phyloP scores from a whole-genome alignment of 2,329 filamentous ascomycete species.

The Aspergillus neoniger region DNA sequence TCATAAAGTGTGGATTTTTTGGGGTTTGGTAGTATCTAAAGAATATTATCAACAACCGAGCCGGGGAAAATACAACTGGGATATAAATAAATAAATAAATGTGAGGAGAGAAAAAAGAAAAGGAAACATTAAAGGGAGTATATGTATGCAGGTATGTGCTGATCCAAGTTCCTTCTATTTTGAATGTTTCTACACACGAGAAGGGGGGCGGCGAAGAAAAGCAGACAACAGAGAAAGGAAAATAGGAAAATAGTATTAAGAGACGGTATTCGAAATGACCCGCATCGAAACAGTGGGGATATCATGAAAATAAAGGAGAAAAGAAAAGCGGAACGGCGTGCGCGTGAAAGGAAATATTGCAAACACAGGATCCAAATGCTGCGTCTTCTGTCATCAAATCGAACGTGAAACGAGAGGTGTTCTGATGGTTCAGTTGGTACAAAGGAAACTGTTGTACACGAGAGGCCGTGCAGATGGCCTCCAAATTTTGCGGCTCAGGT shows the following conservation, averaged over 20 bases:
- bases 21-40: not conserved
- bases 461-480: constrained; percentile 13
- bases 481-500: not conserved
- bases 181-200: constrained; percentile 19
- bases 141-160: constrained; percentile 12
- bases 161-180: constrained; percentile 21
- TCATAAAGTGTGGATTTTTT: not conserved
- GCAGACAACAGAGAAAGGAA: constrained; percentile 16
- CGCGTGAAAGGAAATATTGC: constrained; percentile 22
- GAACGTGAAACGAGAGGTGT: constrained; percentile 37
- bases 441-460: constrained; percentile 38
- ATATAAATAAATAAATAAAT: not conserved
- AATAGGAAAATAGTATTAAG: constrained; percentile 32
- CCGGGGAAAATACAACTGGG: not conserved
- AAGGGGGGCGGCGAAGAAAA: not conserved
- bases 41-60: not conserved
- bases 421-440: constrained; percentile 24
- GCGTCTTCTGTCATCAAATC: constrained; percentile 47
- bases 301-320: constrained; percentile 40
- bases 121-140: not conserved
- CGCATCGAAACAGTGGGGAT: constrained; percentile 45
- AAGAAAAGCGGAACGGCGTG: constrained; percentile 26
- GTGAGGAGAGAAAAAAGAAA: not conserved
- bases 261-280: constrained; percentile 33
- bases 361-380: constrained; percentile 37